These are phyloP conservation scores for Rhizopus stolonifer DNA, from an alignment of 371 early-diverging fungal species.

Conservation along the genomic window DNA sequence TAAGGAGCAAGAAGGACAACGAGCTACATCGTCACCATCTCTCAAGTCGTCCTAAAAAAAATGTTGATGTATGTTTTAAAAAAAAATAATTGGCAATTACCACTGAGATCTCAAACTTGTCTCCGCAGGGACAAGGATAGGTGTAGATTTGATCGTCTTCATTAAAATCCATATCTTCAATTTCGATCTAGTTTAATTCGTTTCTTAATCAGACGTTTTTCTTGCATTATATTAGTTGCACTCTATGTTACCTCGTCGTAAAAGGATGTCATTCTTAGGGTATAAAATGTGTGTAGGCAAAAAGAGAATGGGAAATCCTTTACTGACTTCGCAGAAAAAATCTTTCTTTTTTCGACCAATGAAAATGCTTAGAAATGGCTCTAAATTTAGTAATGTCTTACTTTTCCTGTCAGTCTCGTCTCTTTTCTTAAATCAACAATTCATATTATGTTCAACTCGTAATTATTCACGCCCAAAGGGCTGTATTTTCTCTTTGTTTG, in stretches of 20 bases:
- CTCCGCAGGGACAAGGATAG: conserved; percentile 99
- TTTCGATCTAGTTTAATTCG: conserved; percentile 63
- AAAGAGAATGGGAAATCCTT: neutral
- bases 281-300: neutral
- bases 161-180: conserved; percentile 97
- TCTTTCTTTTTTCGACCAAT: neutral
- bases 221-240: neutral
- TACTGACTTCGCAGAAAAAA: conserved; percentile 5
- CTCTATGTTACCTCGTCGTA: conserved; percentile 29
- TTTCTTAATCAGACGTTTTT: neutral
- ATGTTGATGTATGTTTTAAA: neutral
- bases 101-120: conserved; percentile 90
- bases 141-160: conserved; percentile 80
- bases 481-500: too few species aligned
- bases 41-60: conserved; percentile 73
- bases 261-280: conserved; percentile 27
- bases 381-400: neutral
- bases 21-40: conserved; percentile 93
- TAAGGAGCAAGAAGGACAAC: conserved; percentile 96
- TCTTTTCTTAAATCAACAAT: too few species aligned
- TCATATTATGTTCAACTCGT: too few species aligned
- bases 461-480: too few species aligned
- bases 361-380: neutral
- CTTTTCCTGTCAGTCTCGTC: too few species aligned
- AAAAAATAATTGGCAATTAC: conserved; percentile 28